Conservation (phyloP, 2,329 filamentous ascomycete genomes). For the Aciculosporium take region DNA sequence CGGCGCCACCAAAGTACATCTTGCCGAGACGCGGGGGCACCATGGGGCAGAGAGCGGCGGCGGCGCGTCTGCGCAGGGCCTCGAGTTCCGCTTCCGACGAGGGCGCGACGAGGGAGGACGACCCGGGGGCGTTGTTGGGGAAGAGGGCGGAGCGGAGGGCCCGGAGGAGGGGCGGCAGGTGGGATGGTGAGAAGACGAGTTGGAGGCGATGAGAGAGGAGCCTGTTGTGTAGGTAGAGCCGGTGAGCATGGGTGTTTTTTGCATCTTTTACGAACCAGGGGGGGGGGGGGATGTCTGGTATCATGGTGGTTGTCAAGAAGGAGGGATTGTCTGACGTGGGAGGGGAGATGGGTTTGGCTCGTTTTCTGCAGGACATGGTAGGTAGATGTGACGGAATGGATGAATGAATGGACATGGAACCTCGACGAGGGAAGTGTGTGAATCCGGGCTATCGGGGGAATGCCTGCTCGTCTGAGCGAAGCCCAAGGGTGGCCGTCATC, state of each 20-base stretch:
- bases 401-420: no score
- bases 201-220: conserved; percentile 44
- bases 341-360: background rate
- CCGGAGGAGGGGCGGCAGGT: conserved; percentile 53
- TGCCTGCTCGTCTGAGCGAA: background rate
- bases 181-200: conserved; percentile 45
- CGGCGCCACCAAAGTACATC: conserved; percentile 34
- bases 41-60: conserved; percentile 39
- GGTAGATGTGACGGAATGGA: conserved; percentile 1
- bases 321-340: conserved; percentile 6
- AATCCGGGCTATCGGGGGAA: background rate
- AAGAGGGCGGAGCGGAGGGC: conserved; percentile 67
- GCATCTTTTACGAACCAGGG: background rate
- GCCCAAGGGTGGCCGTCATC: background rate
- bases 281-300: conserved; percentile 6
- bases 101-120: conserved; percentile 45
- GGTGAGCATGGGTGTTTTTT: conserved; percentile 10
- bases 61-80: conserved; percentile 52
- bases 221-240: conserved; percentile 23
- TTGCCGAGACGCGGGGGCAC: conserved; percentile 32
- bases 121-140: conserved; percentile 65
- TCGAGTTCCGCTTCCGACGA: conserved; percentile 43
- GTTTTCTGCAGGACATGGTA: conserved; percentile 1
- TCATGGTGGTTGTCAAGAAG: conserved; percentile 2
- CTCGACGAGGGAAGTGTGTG: background rate